Conservation (phyloP, 441 rosid genomes). For the Metrosideros polymorpha region DNA sequence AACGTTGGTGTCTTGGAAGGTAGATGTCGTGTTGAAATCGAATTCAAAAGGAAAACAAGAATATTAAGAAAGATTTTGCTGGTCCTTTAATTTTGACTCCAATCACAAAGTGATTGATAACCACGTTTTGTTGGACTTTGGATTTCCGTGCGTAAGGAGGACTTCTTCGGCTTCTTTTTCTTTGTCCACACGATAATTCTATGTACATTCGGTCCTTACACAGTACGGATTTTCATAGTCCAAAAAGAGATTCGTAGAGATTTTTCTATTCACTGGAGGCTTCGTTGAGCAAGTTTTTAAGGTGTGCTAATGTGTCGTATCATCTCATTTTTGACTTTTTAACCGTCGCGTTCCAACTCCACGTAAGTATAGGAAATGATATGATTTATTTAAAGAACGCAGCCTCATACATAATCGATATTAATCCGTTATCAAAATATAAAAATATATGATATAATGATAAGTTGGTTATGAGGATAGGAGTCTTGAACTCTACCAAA, state of each 20-base stretch:
- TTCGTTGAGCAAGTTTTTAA: neutral
- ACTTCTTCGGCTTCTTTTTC: neutral
- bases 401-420: neutral
- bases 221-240: neutral
- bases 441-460: neutral
- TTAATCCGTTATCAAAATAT: neutral
- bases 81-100: neutral
- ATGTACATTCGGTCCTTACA: neutral
- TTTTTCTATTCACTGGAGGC: neutral
- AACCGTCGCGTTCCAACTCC: neutral
- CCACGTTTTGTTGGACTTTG: neutral
- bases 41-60: neutral
- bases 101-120: neutral
- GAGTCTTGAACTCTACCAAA: neutral
- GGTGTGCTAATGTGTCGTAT: rapidly evolving
- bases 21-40: neutral
- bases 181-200: neutral
- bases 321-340: neutral
- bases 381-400: neutral
- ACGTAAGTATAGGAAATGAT: neutral
- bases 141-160: neutral
- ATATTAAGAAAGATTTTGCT: neutral
- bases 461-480: rapidly evolving
- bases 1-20: neutral
- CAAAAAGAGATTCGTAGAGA: neutral